Base-by-base conservation (phyloP, 1,139 yeast species). In the Zygoascus hellenicus region DNA sequence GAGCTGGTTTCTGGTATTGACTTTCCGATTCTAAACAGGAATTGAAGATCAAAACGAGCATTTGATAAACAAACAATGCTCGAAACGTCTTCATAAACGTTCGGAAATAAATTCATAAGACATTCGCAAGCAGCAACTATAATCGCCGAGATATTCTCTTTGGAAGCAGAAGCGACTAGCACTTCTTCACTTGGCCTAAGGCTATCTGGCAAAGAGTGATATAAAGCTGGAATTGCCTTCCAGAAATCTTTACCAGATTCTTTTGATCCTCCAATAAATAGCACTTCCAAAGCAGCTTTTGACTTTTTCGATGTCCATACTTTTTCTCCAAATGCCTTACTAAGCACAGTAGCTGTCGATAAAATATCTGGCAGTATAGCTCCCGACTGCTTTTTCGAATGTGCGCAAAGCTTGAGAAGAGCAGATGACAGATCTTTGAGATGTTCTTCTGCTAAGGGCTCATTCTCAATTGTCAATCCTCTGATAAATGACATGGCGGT, bases 391-490 rank as follows among this genome's bases (percentile, higher is more conserved):
- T 37, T 43, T 9, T 19, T 22, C 11, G 46, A 30, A 9, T 15
- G 26, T 11, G 41, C 29, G 36, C 41, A 43, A 36, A 36, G 31
- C 31, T 43, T 43, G 1, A 43, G 19, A 15, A 43, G 9, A 2
- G 39, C 22, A 16, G 42, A 31, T 17, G 64, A 57, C 46, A 63
- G 57, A 1, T 51, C 43, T 10, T 51, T 51, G 9, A 65, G 46
- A 22, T 58, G 51, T 9, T 47, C 43, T 35, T 59, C 56, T 9
- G 58, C 48, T 37, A 55, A 46, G 1, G 48, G 48, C 13, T 51
- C 47, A 15, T 52, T 45, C 14, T 49, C 42, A n/a, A 48, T 30
- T 2, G 53, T 51, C 35, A 60, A 38, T 13, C 47, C 49, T 6
- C 49, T 34, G 4, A 55, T 50, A 28, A 59, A 46, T 7, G 50